Conservation (phyloP, 768 basidiomycete genomes). For the Boletellus ananas region DNA sequence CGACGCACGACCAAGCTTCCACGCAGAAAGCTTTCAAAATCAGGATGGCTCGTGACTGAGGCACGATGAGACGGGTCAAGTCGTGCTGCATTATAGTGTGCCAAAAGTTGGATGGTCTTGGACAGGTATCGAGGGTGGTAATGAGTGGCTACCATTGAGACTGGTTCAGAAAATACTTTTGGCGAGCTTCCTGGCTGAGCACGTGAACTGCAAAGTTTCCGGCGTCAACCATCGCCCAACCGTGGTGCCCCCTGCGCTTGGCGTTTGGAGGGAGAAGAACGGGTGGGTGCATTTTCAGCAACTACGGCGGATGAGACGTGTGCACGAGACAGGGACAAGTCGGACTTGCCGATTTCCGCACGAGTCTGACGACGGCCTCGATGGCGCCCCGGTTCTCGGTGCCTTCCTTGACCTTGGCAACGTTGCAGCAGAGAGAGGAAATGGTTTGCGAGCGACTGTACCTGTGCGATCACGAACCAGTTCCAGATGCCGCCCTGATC, state of each 20-base stretch:
- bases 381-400: conserved; percentile 77
- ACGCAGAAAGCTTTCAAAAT: too few species aligned
- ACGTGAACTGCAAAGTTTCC: conserved; percentile 80
- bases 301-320: conserved; percentile 36
- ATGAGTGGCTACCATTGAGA: conserved; percentile 25
- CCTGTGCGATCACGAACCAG: conserved; percentile 76
- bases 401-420: conserved; percentile 71
- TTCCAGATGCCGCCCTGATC: conserved; percentile 62
- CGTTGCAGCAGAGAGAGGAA: neutral
- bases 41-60: too few species aligned
- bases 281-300: conserved; percentile 55
- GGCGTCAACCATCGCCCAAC: conserved; percentile 83
- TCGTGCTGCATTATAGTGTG: too few species aligned
- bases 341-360: conserved; percentile 64
- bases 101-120: too few species aligned
- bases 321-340: neutral
- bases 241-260: conserved; percentile 56
- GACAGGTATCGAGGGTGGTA: too few species aligned
- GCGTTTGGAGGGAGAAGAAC: conserved; percentile 60
- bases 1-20: neutral
- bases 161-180: conserved; percentile 56
- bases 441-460: conserved; percentile 20
- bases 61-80: too few species aligned
- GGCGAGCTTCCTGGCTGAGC: conserved; percentile 58
- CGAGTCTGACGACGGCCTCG: conserved; percentile 65